Conservation (phyloP, 2,329 filamentous ascomycete species). For the Penicillium hesseltinei region DNA sequence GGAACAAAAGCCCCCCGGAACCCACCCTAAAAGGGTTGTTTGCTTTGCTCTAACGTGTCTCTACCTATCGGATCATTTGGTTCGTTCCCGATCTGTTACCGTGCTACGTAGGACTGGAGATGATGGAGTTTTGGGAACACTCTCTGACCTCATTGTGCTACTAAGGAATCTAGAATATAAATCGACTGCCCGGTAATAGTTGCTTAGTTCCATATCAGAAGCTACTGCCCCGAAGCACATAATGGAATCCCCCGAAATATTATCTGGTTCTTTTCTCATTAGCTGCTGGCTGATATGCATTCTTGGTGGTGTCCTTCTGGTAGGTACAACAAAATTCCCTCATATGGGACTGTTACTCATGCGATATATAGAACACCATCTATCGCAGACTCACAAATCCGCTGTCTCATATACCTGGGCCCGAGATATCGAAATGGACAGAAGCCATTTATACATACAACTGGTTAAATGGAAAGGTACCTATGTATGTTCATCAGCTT, state of each 20-base stretch:
- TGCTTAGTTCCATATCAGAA: neutral
- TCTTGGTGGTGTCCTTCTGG: neutral
- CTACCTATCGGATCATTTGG: neutral
- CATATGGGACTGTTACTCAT: neutral
- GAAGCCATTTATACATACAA: conserved; percentile 22
- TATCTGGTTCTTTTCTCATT: neutral
- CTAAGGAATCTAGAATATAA: neutral
- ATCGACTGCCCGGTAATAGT: neutral
- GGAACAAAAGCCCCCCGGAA: neutral
- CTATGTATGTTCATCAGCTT: conserved; percentile 26
- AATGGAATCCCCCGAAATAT: neutral
- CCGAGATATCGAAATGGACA: conserved; percentile 28
- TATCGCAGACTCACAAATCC: conserved; percentile 14
- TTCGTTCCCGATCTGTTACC: neutral
- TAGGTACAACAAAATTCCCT: neutral
- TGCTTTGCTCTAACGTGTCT: neutral
- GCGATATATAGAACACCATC: conserved; percentile 5
- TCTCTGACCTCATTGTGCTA: neutral
- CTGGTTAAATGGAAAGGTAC: conserved; percentile 20
- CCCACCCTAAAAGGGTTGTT: neutral
- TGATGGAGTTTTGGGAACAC: neutral
- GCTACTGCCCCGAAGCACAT: neutral
- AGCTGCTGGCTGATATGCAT: neutral
- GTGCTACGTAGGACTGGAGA: neutral
- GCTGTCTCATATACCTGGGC: conserved; percentile 24